These are phyloP conservation scores for Cairneyella variabilis DNA, from an alignment of 495 filamentous ascomycete species.

Conservation along the genomic window DNA sequence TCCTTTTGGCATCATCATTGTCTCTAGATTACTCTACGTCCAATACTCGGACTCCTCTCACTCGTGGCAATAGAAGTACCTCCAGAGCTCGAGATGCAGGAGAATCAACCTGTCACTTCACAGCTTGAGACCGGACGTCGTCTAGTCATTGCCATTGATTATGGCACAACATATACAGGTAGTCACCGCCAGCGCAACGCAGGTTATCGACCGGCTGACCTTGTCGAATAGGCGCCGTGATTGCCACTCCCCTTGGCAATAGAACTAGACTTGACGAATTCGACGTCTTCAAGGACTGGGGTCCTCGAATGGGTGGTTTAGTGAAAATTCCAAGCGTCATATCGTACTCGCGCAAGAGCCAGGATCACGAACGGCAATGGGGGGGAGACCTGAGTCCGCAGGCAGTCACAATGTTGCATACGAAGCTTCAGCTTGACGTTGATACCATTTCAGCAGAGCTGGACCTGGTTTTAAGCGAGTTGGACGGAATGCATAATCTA, in stretches of 20 bases:
- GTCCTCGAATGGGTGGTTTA: not conserved
- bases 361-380: conserved; percentile 7
- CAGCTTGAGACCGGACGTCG: too few relatives aligned
- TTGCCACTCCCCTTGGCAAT: conserved; percentile 6
- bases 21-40: too few relatives aligned
- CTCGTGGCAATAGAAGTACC: too few relatives aligned
- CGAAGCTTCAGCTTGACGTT: conserved; percentile 16
- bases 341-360: conserved; percentile 6
- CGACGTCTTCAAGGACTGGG: conserved; percentile 12
- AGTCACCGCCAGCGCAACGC: not conserved
- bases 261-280: conserved; percentile 4
- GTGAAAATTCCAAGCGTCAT: conserved; percentile 17
- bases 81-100: too few relatives aligned
- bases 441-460: conserved; percentile 5
- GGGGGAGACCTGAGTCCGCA: conserved; percentile 7
- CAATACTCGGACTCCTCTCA: too few relatives aligned
- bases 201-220: not conserved
- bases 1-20: too few relatives aligned
- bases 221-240: conserved; percentile 7
- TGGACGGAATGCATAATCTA: conserved; percentile 17
- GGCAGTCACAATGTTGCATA: conserved; percentile 17
- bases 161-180: conserved; percentile 22
- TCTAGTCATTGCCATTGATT: conserved; percentile 18
- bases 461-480: conserved; percentile 10
- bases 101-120: too few relatives aligned